Evolutionary conservation across 768 basidiomycete genomes (phyloP).

Genomic region (Phlegmacium glaucopus): DNA sequence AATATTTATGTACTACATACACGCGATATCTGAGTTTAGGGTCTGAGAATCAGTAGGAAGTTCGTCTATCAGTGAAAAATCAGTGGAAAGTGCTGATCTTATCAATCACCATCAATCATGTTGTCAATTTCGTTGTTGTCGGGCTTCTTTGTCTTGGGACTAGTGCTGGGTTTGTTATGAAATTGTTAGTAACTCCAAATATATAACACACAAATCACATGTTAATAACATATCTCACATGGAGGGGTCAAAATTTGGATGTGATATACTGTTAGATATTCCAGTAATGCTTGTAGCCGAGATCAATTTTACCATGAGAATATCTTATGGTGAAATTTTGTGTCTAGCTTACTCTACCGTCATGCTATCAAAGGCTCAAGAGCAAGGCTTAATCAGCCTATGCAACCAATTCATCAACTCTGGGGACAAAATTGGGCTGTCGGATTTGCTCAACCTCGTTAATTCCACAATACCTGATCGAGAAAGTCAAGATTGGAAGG

Average conservation of each 20-base stretch:
- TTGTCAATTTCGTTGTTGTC: too few species aligned
- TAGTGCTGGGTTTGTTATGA: neutral
- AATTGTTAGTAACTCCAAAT: neutral
- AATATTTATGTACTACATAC: too few species aligned
- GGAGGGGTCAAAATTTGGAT: neutral
- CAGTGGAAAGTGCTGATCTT: too few species aligned
- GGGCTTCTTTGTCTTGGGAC: too few species aligned
- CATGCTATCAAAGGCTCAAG: neutral
- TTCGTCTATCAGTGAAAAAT: too few species aligned
- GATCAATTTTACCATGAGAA: neutral
- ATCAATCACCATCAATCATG: too few species aligned
- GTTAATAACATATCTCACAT: neutral
- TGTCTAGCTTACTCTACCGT: neutral
- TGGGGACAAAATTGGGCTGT: neutral
- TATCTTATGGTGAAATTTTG: neutral
- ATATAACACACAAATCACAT: neutral
- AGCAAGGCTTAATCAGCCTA: neutral
- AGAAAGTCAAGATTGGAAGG: conserved; percentile 11
- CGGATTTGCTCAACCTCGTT: neutral
- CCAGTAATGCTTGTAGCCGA: neutral
- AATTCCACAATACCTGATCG: conserved; percentile 2
- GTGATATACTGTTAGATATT: neutral
- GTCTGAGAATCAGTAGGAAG: too few species aligned
- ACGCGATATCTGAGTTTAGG: too few species aligned
- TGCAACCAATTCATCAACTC: neutral